phyloP scores from a whole-genome alignment of 768 basidiomycete species.

The Phanerochaete carnosa region DNA sequence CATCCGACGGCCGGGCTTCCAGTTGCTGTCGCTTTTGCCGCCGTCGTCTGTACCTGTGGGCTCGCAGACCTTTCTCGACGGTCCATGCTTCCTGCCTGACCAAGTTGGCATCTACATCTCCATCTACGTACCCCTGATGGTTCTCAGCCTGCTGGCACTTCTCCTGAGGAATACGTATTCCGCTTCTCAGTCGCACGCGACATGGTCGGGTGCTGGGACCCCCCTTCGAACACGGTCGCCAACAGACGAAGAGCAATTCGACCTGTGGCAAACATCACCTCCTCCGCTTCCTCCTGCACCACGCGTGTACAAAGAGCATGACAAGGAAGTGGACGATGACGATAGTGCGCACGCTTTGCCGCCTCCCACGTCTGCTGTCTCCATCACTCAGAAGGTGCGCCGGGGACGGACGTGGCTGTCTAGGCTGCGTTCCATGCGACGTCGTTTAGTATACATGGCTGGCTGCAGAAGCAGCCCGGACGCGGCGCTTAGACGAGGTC shows the following conservation, averaged over 20 bases:
- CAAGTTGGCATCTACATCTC: slow-evolving; percentile 75
- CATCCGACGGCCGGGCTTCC: slow-evolving; percentile 81
- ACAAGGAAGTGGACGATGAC: slow-evolving; percentile 8
- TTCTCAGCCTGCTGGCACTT: slow-evolving; percentile 55
- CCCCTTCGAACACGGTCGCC: slow-evolving; percentile 9
- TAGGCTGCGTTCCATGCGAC: background rate
- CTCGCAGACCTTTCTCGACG: slow-evolving; percentile 42
- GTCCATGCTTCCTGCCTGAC: slow-evolving; percentile 79
- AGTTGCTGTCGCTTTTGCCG: slow-evolving; percentile 66
- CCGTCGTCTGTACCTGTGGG: slow-evolving; percentile 30
- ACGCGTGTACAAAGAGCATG: slow-evolving; percentile 4
- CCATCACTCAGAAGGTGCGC: slow-evolving; percentile 4
- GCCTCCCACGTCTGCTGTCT: slow-evolving; percentile 17
- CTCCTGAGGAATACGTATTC: slow-evolving; percentile 26
- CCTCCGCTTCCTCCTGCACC: slow-evolving; percentile 4
- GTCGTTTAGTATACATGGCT: background rate
- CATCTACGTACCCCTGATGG: slow-evolving; percentile 65
- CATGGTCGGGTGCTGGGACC: background rate
- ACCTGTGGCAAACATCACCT: slow-evolving; percentile 7
- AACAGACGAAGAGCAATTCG: slow-evolving; percentile 6
- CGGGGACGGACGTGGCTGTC: background rate
- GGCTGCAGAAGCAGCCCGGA: background rate
- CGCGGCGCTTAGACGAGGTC: slow-evolving; percentile 6
- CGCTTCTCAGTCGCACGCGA: background rate
- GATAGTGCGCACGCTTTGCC: slow-evolving; percentile 16